Percentiles rank a stretch among this genome's conserved stretches.
phyloP scores from a whole-genome alignment of 306 rosid species.

The Medicago lupulina region DNA sequence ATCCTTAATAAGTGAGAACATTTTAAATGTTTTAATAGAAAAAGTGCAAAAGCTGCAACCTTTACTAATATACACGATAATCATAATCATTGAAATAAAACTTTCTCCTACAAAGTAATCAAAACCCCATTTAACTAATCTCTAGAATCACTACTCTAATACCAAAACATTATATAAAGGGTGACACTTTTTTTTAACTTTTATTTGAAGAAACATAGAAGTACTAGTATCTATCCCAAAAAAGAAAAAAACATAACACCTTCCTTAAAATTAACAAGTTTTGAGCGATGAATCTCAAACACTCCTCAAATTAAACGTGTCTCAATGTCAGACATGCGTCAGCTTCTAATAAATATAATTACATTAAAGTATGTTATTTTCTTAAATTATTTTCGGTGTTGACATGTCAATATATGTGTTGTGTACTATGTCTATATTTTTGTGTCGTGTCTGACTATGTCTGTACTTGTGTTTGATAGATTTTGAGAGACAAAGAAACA shows the following conservation, averaged over 20 bases:
- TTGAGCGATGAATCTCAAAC: neutral
- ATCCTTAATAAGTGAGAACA: neutral
- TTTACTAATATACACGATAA: neutral
- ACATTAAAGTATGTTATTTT: too few species aligned
- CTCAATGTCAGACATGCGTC: too few species aligned
- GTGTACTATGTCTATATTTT: too few species aligned
- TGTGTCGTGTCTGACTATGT: too few species aligned
- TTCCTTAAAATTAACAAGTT: neutral
- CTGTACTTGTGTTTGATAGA: too few species aligned
- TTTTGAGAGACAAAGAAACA: neutral
- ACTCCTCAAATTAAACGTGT: too few species aligned
- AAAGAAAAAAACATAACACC: neutral
- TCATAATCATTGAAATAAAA: neutral
- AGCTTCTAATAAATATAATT: too few species aligned
- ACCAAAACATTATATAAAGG: neutral
- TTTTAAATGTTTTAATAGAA: neutral
- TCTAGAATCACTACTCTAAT: neutral
- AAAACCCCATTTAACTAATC: neutral
- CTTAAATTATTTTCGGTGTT: too few species aligned
- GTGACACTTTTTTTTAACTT: neutral
- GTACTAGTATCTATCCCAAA: neutral
- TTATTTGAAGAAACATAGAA: neutral
- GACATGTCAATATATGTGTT: too few species aligned
- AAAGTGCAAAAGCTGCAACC: conserved; percentile 27
- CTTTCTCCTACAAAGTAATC: neutral